Evolutionary conservation across 176 grass and related monocot species (phyloP).

Genomic region (Luzula sylvatica): DNA sequence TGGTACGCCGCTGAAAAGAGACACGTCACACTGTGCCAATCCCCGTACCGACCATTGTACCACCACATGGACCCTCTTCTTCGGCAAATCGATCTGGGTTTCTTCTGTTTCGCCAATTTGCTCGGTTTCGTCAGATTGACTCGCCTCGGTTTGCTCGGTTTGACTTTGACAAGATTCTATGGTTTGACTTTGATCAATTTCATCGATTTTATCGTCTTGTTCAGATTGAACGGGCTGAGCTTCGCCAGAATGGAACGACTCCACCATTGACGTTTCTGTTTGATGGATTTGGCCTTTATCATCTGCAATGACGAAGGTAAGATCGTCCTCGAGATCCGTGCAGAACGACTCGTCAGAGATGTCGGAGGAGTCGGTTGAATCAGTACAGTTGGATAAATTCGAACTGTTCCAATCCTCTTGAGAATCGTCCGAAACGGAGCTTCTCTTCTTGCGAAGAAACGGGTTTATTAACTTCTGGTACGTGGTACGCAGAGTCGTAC

Average conservation of each 20-base stretch:
- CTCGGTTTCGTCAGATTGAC: too few relatives aligned
- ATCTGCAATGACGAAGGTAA: constrained; percentile 33
- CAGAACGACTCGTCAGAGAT: background rate
- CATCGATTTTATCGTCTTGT: too few relatives aligned
- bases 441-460: constrained; percentile 36
- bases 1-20: constrained; percentile 32
- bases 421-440: constrained; percentile 23
- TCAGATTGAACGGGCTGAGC: too few relatives aligned
- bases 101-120: too few relatives aligned
- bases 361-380: constrained; percentile 15
- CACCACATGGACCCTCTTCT: constrained; percentile 48
- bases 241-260: too few relatives aligned
- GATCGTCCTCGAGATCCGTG: constrained; percentile 19
- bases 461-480: constrained; percentile 63
- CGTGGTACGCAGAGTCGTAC: constrained; percentile 34
- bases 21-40: constrained; percentile 25
- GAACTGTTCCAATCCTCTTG: constrained; percentile 21
- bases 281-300: constrained; percentile 23
- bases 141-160: too few relatives aligned
- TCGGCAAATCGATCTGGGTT: constrained; percentile 17
- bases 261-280: constrained; percentile 3
- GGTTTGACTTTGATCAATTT: too few relatives aligned
- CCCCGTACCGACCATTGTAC: constrained; percentile 43
- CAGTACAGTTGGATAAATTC: constrained; percentile 18
- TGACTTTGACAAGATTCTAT: too few relatives aligned